phyloP scores from a whole-genome alignment of 176 grass and related monocot genomes.

The Carex kokanica region DNA sequence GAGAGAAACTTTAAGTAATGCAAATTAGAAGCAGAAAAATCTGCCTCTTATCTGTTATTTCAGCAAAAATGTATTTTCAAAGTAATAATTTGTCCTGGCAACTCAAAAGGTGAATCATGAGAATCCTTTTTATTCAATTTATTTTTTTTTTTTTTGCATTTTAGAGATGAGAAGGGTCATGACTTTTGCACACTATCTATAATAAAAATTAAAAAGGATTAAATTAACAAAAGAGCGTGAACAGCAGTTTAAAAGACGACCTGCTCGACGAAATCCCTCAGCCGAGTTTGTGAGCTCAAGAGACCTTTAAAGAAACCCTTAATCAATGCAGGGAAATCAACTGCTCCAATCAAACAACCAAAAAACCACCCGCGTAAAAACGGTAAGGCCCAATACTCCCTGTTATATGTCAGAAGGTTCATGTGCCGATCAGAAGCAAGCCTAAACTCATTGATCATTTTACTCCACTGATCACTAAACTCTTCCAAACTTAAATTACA shows the following conservation, averaged over 20 bases:
- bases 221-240: neutral
- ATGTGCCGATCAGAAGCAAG: conserved; percentile 38
- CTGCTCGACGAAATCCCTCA: conserved; percentile 55
- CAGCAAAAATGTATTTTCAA: neutral
- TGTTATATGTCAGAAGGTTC: conserved; percentile 34
- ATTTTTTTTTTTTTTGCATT: neutral
- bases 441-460: conserved; percentile 42
- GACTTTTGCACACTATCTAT: neutral
- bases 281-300: conserved; percentile 36
- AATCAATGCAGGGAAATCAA: conserved; percentile 26
- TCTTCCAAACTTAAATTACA: conserved; percentile 37
- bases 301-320: conserved; percentile 43
- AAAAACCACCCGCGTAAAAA: conserved; percentile 48
- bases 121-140: neutral
- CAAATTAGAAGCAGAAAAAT: neutral
- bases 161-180: neutral
- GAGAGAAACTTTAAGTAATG: neutral
- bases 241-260: conserved; percentile 22
- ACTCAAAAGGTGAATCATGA: neutral
- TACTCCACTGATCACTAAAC: conserved; percentile 44
- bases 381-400: conserved; percentile 46
- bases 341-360: conserved; percentile 30
- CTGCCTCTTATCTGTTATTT: neutral
- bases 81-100: neutral
- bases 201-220: neutral